Percentiles rank a stretch among this genome's conserved stretches.
Evolutionary conservation across 2,329 filamentous ascomycete genomes (phyloP).

Genomic region (Neonectria sp.): DNA sequence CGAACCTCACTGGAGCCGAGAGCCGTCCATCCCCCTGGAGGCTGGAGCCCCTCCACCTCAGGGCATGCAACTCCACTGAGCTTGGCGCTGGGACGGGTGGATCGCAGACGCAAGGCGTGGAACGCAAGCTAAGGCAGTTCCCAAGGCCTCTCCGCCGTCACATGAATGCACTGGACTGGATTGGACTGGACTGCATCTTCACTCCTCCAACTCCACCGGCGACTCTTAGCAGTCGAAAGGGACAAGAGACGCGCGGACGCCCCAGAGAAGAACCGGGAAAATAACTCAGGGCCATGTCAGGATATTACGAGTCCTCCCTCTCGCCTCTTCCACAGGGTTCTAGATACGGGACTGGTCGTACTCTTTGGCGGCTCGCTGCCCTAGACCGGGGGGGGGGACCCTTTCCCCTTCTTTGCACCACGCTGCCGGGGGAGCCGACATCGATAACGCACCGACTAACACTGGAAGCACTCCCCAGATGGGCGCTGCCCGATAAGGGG

Average conservation of each 20-base stretch:
- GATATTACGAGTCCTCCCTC: background rate
- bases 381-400: too few relatives aligned
- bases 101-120: background rate
- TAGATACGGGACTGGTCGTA: background rate
- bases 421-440: background rate
- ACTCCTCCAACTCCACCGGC: background rate
- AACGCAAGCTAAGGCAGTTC: background rate
- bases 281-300: background rate
- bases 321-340: background rate
- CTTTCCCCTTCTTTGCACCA: too few relatives aligned
- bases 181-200: background rate
- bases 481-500: background rate
- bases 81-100: slow-evolving; percentile 4
- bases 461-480: background rate
- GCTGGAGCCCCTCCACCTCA: background rate
- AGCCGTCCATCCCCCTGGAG: background rate
- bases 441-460: too few relatives aligned
- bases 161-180: background rate
- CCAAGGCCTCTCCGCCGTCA: background rate
- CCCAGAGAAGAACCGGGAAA: background rate
- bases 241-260: background rate
- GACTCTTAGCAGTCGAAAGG: background rate
- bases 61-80: background rate
- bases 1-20: background rate
- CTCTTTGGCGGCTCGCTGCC: too few relatives aligned